Conservation (phyloP, 164 flowering plant genomes). For the Paratinospora sagittata region DNA sequence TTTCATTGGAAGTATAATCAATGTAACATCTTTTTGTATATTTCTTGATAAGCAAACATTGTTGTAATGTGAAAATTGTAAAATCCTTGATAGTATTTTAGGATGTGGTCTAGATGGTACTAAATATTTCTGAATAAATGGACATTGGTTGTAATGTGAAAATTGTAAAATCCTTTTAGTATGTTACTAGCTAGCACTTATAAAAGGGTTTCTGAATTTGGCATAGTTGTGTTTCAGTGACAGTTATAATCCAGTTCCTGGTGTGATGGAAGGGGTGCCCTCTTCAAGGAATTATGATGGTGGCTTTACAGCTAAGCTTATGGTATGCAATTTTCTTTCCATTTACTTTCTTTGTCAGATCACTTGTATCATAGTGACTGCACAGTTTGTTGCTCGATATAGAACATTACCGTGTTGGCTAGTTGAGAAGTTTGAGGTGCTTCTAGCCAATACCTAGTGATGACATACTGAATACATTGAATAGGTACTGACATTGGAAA, state of each 20-base stretch:
- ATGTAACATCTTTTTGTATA: too few relatives aligned
- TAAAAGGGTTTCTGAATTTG: not conserved
- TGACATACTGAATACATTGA: too few relatives aligned
- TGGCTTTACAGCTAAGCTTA: constrained; percentile 85
- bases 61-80: too few relatives aligned
- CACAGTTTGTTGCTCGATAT: not conserved
- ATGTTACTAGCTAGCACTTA: not conserved
- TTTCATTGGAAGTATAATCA: too few relatives aligned
- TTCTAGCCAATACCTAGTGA: too few relatives aligned
- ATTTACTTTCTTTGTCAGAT: too few relatives aligned
- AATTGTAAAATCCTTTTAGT: not conserved
- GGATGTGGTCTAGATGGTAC: not conserved
- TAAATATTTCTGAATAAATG: not conserved
- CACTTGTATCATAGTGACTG: not conserved
- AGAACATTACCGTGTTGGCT: not conserved
- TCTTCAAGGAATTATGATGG: constrained; percentile 83
- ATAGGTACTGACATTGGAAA: too few relatives aligned
- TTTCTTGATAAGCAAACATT: too few relatives aligned
- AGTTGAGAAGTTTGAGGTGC: not conserved
- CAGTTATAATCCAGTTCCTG: constrained; percentile 92
- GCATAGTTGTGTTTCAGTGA: constrained; percentile 45
- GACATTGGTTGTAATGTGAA: not conserved
- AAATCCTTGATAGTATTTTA: too few relatives aligned
- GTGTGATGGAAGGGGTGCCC: constrained; percentile 91
- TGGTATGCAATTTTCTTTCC: constrained; percentile 43